phyloP scores from a whole-genome alignment of 495 filamentous ascomycete genomes.

The Neurospora sp. region DNA sequence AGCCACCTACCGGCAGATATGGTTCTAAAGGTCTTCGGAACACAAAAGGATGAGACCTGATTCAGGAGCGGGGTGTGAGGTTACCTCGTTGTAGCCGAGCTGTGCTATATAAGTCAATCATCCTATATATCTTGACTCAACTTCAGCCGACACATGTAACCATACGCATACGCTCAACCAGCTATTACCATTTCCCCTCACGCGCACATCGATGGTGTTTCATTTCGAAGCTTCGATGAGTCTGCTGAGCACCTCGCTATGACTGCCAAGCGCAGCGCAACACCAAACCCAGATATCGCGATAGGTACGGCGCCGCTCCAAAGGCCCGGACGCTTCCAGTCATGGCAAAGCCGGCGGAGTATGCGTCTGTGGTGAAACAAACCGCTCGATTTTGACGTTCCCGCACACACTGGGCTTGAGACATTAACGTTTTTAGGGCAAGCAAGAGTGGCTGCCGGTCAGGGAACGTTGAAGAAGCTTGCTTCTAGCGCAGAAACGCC shows the following conservation, averaged over 20 bases:
- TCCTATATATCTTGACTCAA: not conserved
- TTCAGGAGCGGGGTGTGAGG: not conserved
- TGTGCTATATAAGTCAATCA: not conserved
- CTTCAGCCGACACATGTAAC: not conserved
- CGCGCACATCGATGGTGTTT: not conserved
- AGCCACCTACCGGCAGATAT: not conserved
- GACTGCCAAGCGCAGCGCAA: not conserved
- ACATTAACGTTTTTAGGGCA: not conserved
- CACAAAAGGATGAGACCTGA: not conserved
- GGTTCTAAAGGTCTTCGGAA: not conserved
- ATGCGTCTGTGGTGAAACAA: not conserved
- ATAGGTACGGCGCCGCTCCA: too few species aligned
- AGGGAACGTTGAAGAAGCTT: not conserved
- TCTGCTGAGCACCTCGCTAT: not conserved
- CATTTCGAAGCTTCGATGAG: not conserved
- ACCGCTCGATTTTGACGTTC: not conserved
- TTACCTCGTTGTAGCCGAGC: not conserved
- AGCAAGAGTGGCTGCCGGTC: not conserved
- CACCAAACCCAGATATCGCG: not conserved
- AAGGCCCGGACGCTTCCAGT: not conserved
- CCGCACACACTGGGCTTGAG: not conserved
- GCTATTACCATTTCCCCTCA: not conserved
- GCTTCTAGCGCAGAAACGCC: not conserved
- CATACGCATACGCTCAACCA: not conserved
- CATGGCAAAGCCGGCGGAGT: not conserved